Evolutionary conservation across 345 rosid species (phyloP).

Genomic region (Corymbia maculata): DNA sequence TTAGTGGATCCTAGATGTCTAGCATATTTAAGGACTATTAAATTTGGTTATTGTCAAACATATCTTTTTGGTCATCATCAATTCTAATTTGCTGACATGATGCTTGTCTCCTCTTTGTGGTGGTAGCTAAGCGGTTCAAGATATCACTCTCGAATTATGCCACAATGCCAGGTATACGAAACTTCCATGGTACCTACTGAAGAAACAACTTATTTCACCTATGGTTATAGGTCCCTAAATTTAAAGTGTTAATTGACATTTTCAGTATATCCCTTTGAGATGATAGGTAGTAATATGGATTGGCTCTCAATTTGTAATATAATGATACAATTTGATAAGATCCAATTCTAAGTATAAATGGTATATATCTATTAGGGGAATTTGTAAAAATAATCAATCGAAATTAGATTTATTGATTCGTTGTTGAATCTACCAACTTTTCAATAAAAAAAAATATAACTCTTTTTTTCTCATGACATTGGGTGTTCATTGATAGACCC

Average conservation of each 20-base stretch:
- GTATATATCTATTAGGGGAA: not conserved
- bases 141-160: not conserved
- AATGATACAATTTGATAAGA: rapidly evolving
- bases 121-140: not conserved
- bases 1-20: not conserved
- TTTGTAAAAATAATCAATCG: not conserved
- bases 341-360: not conserved
- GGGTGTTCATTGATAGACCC: not conserved
- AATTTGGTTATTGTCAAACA: not conserved
- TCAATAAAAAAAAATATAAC: not conserved
- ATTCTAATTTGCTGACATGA: not conserved
- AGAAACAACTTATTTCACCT: not conserved
- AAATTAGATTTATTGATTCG: not conserved
- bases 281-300: not conserved
- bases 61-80: not conserved
- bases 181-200: rapidly evolving
- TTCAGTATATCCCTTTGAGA: not conserved
- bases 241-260: not conserved
- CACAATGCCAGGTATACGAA: not conserved
- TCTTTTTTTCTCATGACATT: not conserved
- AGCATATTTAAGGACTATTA: not conserved
- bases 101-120: not conserved
- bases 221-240: not conserved
- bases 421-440: not conserved
- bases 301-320: not conserved